Base-by-base conservation (phyloP, 2,329 filamentous ascomycete genomes). In the Trichoderma brevicompactum region DNA sequence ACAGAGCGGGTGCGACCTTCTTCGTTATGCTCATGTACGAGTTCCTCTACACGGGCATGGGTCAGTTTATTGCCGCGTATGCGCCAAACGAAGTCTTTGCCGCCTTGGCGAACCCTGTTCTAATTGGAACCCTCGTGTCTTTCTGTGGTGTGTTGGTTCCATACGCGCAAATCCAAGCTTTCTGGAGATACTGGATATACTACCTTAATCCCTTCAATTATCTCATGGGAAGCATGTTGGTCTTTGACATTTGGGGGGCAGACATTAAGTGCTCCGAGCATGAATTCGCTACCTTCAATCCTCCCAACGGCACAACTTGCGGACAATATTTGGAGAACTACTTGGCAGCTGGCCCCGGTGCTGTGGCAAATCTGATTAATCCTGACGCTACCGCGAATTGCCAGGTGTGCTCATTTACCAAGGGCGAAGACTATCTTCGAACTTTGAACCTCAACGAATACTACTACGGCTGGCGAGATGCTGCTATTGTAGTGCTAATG, bases 71-170 rank as follows among this genome's bases (percentile, higher is more conserved):
- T n/a, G 85, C 85, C 0, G 85, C 87, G 1, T 88, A 87, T 66
- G 83, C 85, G 0, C 86, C 86, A 0, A 88, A 86, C 67, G 85
- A 82, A 40, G 81, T 86, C 10, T 87, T 87, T 50, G 86, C 86
- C 0, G 78, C 84, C 0, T 78, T 88, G 5, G 80, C 82, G 67
- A 88, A 87, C 68, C 85, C 85, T 0, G 72, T 88, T 0, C 60
- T 88, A 10, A 76, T 88, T 64, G 80, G 82, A 72, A 74, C 87
- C 46, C 79, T 92, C 2, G 82, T 92, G 8, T 85, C 84, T 1
- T 93, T 94, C 79, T 92, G 89, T 70, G 91, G 91, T 68, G 89
- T 93, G 1, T 80, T 92, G 5, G 90, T 92, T 0, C 89, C 90
- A 0, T 91, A 89, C 68, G 71, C 71, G 0, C 81, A 83, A 32